Percentiles rank a stretch among this genome's conserved stretches.
Evolutionary conservation across 2,329 filamentous ascomycete genomes (phyloP).

Genomic region (Neonectria sp.): DNA sequence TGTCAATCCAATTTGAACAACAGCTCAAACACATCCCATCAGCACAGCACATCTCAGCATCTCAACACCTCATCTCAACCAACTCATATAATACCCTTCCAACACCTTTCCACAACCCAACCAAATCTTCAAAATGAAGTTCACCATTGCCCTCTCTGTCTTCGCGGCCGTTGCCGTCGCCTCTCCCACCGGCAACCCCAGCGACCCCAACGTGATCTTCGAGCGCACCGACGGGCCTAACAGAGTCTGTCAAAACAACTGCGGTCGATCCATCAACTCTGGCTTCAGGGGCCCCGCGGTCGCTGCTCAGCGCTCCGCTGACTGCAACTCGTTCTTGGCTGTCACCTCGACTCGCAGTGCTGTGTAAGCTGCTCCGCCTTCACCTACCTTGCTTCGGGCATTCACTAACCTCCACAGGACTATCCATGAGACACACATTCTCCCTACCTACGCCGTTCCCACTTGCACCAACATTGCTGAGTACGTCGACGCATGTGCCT

Average conservation of each 20-base stretch:
- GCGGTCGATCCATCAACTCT: constrained; percentile 1
- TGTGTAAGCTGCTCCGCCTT: not conserved
- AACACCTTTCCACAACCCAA: not conserved
- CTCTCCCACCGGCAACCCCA: not conserved
- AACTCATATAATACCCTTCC: not conserved
- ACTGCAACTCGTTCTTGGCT: constrained; percentile 5
- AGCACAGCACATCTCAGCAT: not conserved
- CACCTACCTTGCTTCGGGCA: no score
- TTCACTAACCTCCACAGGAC: not conserved
- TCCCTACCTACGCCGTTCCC: not conserved
- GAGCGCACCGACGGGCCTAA: not conserved
- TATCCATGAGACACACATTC: not conserved
- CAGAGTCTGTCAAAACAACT: constrained; percentile 2
- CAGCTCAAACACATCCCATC: not conserved
- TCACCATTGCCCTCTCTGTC: constrained; percentile 4
- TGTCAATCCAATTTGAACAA: not conserved
- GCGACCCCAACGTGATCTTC: not conserved
- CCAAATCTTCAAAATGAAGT: constrained; percentile 3
- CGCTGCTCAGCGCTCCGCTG: constrained; percentile 4
- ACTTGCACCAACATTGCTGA: not conserved
- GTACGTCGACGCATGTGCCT: constrained; percentile 2
- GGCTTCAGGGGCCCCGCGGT: not conserved
- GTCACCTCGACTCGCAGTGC: constrained; percentile 5
- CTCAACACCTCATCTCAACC: not conserved
- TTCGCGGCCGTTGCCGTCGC: not conserved